Conservation (phyloP, 139 green algal genomes). For the Micractinium conductrix region DNA sequence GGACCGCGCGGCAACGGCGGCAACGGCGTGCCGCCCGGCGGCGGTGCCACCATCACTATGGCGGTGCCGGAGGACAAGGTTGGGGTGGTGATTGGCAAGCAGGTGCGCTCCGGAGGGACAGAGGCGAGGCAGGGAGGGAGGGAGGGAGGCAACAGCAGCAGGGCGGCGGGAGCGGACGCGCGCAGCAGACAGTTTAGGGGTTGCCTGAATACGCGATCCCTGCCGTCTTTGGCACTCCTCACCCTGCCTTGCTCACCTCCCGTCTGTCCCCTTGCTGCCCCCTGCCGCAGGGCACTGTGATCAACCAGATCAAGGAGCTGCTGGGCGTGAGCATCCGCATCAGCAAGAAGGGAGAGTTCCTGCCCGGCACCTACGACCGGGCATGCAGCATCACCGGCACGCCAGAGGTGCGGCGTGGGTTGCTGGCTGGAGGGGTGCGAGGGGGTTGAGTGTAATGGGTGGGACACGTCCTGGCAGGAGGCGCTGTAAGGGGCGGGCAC, state of each 20-base stretch:
- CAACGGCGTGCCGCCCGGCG: too few relatives aligned
- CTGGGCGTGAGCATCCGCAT: conserved; percentile 71
- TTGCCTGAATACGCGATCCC: too few relatives aligned
- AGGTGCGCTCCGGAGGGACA: background rate
- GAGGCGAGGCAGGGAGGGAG: too few relatives aligned
- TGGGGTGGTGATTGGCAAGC: conserved; percentile 78
- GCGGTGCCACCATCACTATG: conserved; percentile 56
- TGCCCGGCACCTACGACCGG: conserved; percentile 66
- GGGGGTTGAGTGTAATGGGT: too few relatives aligned
- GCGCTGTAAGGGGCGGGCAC: too few relatives aligned
- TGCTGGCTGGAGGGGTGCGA: background rate
- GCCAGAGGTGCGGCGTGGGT: background rate
- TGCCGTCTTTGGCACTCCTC: too few relatives aligned
- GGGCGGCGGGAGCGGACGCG: background rate
- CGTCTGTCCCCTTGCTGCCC: background rate
- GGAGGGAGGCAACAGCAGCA: conserved; percentile 3
- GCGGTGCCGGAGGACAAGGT: conserved; percentile 76
- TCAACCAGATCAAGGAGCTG: conserved; percentile 79
- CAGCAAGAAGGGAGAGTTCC: conserved; percentile 64
- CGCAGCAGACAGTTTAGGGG: too few relatives aligned
- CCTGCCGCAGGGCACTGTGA: conserved; percentile 39
- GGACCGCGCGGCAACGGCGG: background rate
- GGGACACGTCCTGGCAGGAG: too few relatives aligned
- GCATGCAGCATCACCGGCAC: conserved; percentile 64
- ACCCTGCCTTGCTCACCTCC: background rate